Percentiles rank a stretch among this genome's conserved stretches.
phyloP scores from a whole-genome alignment of 805 yeast species.

The Teunomyces stri region DNA sequence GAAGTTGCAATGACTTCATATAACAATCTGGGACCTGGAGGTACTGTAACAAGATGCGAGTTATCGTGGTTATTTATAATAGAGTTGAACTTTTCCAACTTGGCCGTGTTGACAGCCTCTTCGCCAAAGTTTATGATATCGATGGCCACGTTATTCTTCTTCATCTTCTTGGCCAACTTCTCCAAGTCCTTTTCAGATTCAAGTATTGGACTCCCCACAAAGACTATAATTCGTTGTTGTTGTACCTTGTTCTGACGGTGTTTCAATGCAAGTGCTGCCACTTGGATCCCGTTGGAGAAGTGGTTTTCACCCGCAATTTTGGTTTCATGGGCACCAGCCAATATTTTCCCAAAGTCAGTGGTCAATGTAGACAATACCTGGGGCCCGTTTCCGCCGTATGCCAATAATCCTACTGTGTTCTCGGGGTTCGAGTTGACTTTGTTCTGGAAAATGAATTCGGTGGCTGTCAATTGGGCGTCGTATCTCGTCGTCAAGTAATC shows the following conservation, averaged over 20 bases:
- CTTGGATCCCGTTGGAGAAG: constrained; percentile 82
- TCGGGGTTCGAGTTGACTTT: constrained; percentile 91
- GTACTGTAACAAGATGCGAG: constrained; percentile 79
- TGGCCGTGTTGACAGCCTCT: constrained; percentile 68
- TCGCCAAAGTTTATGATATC: constrained; percentile 94
- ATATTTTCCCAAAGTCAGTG: constrained; percentile 78
- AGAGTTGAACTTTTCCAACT: constrained; percentile 75
- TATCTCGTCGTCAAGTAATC: constrained; percentile 86
- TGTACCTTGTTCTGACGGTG: constrained; percentile 95
- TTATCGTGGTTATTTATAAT: constrained; percentile 73
- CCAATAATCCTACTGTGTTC: constrained; percentile 85
- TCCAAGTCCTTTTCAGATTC: constrained; percentile 71
- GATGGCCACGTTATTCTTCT: constrained; percentile 86
- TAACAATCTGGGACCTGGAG: constrained; percentile 83
- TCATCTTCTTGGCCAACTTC: constrained; percentile 85
- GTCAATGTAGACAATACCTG: constrained; percentile 88
- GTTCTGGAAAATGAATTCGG: constrained; percentile 79
- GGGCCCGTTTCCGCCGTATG: constrained; percentile 83
- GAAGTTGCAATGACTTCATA: constrained; percentile 80
- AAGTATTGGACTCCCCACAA: constrained; percentile 81
- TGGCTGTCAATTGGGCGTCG: constrained; percentile 90
- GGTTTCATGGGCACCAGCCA: constrained; percentile 79
- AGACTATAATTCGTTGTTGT: constrained; percentile 83
- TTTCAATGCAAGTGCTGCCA: constrained; percentile 86
- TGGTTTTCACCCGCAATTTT: constrained; percentile 66